Base-by-base conservation (phyloP, 768 basidiomycete species). In the Sistotremastrum niveocremeum region DNA sequence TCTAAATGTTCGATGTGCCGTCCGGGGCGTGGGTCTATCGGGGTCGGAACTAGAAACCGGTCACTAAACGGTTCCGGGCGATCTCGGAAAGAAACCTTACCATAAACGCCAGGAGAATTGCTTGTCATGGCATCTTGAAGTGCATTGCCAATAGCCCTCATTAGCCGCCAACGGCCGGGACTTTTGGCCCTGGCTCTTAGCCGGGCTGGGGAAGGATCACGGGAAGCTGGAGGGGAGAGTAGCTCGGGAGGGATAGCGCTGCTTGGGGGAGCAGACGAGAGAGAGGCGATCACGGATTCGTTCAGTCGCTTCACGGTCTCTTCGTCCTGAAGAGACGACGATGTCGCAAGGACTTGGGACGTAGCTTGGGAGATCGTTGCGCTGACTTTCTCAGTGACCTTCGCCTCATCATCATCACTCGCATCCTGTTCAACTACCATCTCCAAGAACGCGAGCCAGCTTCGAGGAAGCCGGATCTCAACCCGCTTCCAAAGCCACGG, bases 401-500 rank as follows among this genome's bases (percentile, higher is more conserved):
- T 71, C 52, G 81, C 76, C 34, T 61, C 65, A 37, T 56, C 59
- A 20, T 45, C 52, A 11, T 60, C 60, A 46, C 79, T 77, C 37
- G 76, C 75, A 46, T 81, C 81, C 11, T 76, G 78, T 61, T 81
- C 84, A 1, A 80, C 72, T 34, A 91, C 76, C 54, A 85, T 78
- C 38, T 87, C 84, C 10, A 89, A 73, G 38, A 91, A 70, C 7
- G 83, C 68, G 9, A 91, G 76, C 84, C 87, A 91, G 52, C 74
- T 79, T n/a, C 79, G 74, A 7, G 87, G 87, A 4, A 89, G 73
- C 4, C 84, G 75, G 43, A 91, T 81, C 59, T 89, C 87, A 51
- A 90, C 67, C 49, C 78, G 78, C 48, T 74, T 75, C 86, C 87
- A 91, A 4, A 91, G 66, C 84, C 82, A 90, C 0, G 86, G 86